A percentile compares a stretch with the other conserved stretches of the same genome.
Conservation (phyloP, 805 yeast species). For the Ogataea sp. region DNA sequence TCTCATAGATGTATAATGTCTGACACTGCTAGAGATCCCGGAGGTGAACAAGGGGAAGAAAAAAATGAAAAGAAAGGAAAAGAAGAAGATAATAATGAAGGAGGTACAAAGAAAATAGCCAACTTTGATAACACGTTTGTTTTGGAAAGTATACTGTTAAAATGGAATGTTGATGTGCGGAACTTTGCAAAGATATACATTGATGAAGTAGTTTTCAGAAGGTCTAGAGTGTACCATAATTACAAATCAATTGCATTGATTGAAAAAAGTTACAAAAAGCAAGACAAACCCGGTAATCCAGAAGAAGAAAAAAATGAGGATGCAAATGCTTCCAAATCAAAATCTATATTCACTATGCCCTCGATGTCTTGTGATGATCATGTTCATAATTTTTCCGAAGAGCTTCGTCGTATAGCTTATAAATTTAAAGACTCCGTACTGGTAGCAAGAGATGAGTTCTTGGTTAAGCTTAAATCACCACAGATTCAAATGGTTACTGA, state of each 20-base stretch:
- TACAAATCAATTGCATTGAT: background rate
- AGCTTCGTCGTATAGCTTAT: slow-evolving; percentile 32
- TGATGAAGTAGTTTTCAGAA: slow-evolving; percentile 36
- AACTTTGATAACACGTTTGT: slow-evolving; percentile 60
- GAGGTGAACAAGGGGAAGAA: background rate
- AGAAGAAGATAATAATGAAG: no score
- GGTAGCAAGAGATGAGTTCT: slow-evolving; percentile 42
- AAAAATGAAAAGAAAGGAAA: slow-evolving; percentile 1
- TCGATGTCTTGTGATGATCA: slow-evolving; percentile 20
- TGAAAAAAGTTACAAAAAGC: background rate
- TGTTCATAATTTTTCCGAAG: slow-evolving; percentile 42
- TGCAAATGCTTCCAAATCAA: background rate
- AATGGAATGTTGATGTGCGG: slow-evolving; percentile 70
- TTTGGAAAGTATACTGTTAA: slow-evolving; percentile 62
- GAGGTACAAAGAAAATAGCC: slow-evolving; percentile 10
- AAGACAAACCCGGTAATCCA: background rate
- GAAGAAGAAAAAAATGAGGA: background rate
- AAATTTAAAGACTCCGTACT: slow-evolving; percentile 20
- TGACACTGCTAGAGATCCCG: no score
- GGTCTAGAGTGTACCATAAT: slow-evolving; percentile 22
- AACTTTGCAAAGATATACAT: slow-evolving; percentile 56
- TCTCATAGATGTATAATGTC: slow-evolving; percentile 66
- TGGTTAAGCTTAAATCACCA: slow-evolving; percentile 66
- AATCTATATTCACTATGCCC: slow-evolving; percentile 4
- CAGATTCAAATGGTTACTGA: slow-evolving; percentile 66